These are phyloP conservation scores for Mortierella sp. DNA, from an alignment of 371 early-diverging fungal genomes.

Conservation along the genomic window DNA sequence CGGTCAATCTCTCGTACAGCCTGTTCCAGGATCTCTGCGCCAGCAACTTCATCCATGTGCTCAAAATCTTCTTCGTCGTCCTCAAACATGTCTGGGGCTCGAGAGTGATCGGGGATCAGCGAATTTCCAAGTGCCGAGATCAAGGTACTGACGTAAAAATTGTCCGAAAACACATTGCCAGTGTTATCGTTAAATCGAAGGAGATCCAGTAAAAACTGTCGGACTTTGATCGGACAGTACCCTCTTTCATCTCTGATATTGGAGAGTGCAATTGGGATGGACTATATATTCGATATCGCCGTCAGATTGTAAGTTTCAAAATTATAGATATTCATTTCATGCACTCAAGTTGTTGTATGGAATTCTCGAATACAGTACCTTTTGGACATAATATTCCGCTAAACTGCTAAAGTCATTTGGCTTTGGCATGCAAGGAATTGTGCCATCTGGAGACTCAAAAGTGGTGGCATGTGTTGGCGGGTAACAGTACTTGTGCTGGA, in stretches of 20 bases:
- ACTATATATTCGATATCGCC: slow-evolving; percentile 32
- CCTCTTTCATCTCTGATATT: slow-evolving; percentile 76
- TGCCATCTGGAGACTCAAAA: slow-evolving; percentile 53
- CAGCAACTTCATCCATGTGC: slow-evolving; percentile 44
- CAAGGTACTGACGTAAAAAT: slow-evolving; percentile 81
- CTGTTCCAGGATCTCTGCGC: slow-evolving; percentile 61
- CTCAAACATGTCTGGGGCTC: slow-evolving; percentile 50
- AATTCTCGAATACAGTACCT: slow-evolving; percentile 56
- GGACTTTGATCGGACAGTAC: slow-evolving; percentile 74
- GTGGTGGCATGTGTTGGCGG: slow-evolving; percentile 47
- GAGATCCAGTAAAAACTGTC: slow-evolving; percentile 79
- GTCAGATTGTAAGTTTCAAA: too few species aligned
- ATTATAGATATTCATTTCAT: not conserved
- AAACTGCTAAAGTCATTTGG: slow-evolving; percentile 89
- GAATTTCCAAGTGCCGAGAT: slow-evolving; percentile 81
- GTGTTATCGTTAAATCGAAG: slow-evolving; percentile 93
- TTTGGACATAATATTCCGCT: slow-evolving; percentile 91
- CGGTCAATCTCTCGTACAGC: slow-evolving; percentile 83
- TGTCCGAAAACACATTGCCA: slow-evolving; percentile 88
- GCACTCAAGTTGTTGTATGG: not conserved
- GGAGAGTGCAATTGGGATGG: slow-evolving; percentile 81
- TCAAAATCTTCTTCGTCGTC: slow-evolving; percentile 63
- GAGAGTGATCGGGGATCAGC: slow-evolving; percentile 63
- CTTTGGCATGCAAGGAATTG: slow-evolving; percentile 75
- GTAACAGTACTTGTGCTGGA: slow-evolving; percentile 81